phyloP scores from a whole-genome alignment of 257 asterid species.

The Solanum medicagineum region DNA sequence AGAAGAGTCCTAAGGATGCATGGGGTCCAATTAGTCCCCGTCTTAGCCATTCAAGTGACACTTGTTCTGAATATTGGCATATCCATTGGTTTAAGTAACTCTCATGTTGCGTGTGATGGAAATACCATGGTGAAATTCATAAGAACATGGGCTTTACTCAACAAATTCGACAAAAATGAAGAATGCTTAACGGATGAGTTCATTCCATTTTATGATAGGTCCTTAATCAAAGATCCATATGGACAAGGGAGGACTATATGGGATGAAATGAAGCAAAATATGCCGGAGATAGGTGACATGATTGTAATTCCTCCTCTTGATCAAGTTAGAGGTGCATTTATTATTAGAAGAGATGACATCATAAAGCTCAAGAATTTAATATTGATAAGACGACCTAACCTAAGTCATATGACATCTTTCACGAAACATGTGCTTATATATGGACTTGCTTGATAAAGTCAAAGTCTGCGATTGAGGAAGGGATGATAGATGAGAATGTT shows the following conservation, averaged over 20 bases:
- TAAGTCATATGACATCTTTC: constrained; percentile 18
- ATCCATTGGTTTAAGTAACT: not conserved
- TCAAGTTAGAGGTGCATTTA: constrained; percentile 8
- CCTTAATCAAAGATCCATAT: not conserved
- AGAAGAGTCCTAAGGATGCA: not conserved
- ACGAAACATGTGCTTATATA: constrained; percentile 4
- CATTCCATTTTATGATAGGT: constrained; percentile 8
- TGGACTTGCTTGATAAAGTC: constrained; percentile 20
- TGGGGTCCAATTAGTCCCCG: not conserved
- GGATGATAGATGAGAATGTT: constrained; percentile 12
- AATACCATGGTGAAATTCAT: not conserved
- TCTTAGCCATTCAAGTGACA: constrained; percentile 10
- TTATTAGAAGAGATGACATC: not conserved
- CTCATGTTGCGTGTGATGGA: constrained; percentile 11
- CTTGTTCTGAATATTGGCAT: constrained; percentile 3
- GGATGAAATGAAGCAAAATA: not conserved
- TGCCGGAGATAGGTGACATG: not conserved
- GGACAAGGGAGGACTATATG: not conserved
- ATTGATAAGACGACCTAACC: not conserved
- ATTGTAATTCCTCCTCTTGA: not conserved
- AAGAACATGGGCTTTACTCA: constrained; percentile 4
- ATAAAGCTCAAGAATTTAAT: constrained; percentile 19
- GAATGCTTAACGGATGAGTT: not conserved
- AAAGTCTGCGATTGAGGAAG: not conserved
- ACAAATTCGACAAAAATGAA: not conserved